These are phyloP conservation scores for Biscogniauxia mediterranea DNA, from an alignment of 2,329 filamentous ascomycete species.

Conservation along the genomic window DNA sequence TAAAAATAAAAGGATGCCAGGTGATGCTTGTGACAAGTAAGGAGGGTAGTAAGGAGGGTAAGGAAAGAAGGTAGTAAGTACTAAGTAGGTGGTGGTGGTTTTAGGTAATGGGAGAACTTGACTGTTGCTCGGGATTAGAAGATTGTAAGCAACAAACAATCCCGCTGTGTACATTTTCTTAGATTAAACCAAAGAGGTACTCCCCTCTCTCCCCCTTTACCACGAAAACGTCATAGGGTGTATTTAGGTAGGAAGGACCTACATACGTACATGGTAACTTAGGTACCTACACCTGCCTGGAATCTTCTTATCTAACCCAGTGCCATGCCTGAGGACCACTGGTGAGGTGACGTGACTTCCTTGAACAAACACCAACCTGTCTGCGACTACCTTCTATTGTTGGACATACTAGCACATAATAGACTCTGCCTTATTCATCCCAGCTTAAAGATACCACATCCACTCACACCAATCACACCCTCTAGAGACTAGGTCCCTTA, in stretches of 20 bases:
- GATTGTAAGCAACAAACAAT: conserved; percentile 7
- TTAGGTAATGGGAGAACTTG: conserved; percentile 7
- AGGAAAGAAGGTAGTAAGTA: background rate
- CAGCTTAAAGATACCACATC: background rate
- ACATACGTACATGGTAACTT: too few species aligned
- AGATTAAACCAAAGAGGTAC: background rate
- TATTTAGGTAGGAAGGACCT: too few species aligned
- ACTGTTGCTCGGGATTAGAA: background rate
- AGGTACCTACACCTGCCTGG: too few species aligned
- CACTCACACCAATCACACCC: background rate
- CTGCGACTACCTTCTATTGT: background rate
- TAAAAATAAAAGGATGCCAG: background rate
- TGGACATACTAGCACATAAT: too few species aligned
- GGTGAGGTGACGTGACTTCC: background rate
- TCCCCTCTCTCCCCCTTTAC: background rate
- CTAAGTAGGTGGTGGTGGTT: background rate
- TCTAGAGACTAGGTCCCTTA: too few species aligned
- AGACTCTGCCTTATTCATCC: background rate
- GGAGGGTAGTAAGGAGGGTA: too few species aligned
- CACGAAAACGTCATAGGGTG: conserved; percentile 1
- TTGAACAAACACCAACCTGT: background rate
- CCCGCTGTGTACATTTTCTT: conserved; percentile 3
- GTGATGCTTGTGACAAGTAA: background rate
- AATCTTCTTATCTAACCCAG: background rate
- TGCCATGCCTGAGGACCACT: background rate